Percentiles rank a stretch among this genome's conserved stretches.
These are phyloP conservation scores for Barbarea vulgaris DNA, from an alignment of 345 rosid species.

Conservation along the genomic window DNA sequence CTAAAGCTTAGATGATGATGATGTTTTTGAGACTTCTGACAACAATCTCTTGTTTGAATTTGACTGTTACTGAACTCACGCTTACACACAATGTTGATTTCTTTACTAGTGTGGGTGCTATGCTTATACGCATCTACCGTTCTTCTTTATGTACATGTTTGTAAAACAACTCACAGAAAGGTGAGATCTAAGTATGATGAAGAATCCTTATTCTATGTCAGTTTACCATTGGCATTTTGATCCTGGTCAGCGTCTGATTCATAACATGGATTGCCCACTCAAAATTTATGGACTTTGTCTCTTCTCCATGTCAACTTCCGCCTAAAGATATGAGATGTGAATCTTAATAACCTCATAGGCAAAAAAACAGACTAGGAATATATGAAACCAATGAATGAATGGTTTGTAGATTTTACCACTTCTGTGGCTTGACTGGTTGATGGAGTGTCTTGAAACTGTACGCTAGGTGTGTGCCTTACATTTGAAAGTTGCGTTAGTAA, in stretches of 20 bases:
- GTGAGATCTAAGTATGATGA: background rate
- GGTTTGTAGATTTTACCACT: constrained; percentile 3
- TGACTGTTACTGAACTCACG: background rate
- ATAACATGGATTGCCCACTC: constrained; percentile 13
- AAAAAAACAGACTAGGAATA: background rate
- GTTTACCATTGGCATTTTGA: background rate
- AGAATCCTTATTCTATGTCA: background rate
- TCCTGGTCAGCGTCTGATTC: constrained; percentile 18
- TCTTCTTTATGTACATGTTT: background rate
- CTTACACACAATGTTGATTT: constrained; percentile 5
- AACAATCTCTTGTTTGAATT: constrained; percentile 29
- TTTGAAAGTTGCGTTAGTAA: constrained; percentile 4
- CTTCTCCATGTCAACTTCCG: background rate
- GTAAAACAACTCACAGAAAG: background rate
- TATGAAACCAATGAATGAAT: background rate
- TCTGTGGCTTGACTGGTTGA: constrained; percentile 6
- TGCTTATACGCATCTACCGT: background rate
- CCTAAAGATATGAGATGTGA: constrained; percentile 11
- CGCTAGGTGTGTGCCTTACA: constrained; percentile 12
- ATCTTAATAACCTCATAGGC: background rate
- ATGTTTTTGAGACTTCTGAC: constrained; percentile 25
- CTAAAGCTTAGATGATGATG: background rate
- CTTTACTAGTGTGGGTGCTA: constrained; percentile 18
- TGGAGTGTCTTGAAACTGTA: constrained; percentile 27
- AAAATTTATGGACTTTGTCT: background rate